Evolutionary conservation across 306 rosid species (phyloP).

Genomic region (Trifolium dubium): DNA sequence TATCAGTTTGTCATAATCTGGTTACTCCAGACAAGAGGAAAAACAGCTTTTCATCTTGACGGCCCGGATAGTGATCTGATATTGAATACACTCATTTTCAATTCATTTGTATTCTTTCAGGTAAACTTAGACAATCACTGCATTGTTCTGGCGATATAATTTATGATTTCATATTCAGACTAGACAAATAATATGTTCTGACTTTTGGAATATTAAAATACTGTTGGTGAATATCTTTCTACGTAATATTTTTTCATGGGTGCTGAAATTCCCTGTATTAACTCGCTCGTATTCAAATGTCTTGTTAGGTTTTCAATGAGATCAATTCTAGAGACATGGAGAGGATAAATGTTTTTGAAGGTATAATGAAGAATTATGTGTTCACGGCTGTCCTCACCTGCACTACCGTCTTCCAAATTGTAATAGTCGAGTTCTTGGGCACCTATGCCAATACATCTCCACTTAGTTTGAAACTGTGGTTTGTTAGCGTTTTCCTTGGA

Average conservation of each 20-base stretch:
- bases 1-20: constrained; percentile 84
- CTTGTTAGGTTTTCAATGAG: constrained; percentile 88
- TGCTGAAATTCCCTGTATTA: no score
- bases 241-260: no score
- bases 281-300: constrained; percentile 23
- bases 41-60: constrained; percentile 64
- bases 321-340: constrained; percentile 98
- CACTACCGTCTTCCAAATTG: constrained; percentile 82
- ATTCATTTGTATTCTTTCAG: constrained; percentile 96
- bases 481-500: constrained; percentile 64
- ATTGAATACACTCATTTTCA: constrained; percentile 90
- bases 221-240: neutral
- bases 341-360: constrained; percentile 86
- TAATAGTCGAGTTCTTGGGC: constrained; percentile 79
- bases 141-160: constrained; percentile 27
- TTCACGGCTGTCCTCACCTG: constrained; percentile 74
- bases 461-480: constrained; percentile 76
- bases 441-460: constrained; percentile 86
- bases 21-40: constrained; percentile 93
- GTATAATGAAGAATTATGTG: constrained; percentile 79
- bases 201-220: constrained; percentile 1
- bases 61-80: constrained; percentile 76
- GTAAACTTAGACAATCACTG: constrained; percentile 51
- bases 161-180: constrained; percentile 11
- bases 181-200: constrained; percentile 14